Evolutionary conservation across 345 rosid genomes (phyloP), one percentile per base, ranked within the genome.

Genomic region (Syzygium grande): DNA sequence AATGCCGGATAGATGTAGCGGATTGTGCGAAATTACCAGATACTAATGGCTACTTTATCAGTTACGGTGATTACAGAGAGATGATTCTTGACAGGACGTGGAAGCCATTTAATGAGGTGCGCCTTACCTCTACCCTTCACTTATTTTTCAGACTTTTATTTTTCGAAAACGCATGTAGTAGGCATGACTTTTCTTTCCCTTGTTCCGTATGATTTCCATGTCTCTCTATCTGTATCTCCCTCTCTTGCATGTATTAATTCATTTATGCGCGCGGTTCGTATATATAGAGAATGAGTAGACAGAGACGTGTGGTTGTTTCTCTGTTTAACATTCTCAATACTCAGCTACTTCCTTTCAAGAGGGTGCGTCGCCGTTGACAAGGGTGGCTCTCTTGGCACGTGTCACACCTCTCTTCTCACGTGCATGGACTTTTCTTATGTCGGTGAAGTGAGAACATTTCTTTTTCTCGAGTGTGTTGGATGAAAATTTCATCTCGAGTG

Each of bases 1-100:
- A 61, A 63, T 63, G 77, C 77, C 0, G 0, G 5, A 29, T 15
- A 29, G 0, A 0, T 6, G 2, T 63, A 63, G 0, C 0, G 1
- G 0, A 13, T 0, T 63, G 77, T 0, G 4, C 8, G 21, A 6
- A 29, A 13, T 59, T 59, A 59, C 30, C 3, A 2, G 0, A 52
- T 4, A 52, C 54, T 52, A 5, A 0, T 58, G 11, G 2, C 8
- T 0, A 0, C 2, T 11, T 0, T 3, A 0, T 0, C 4, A 0
- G 4, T 59, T 59, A 27, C 1, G 0, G 3, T 22, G 1, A 15
- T 15, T 65, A 65, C 2, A 30, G 11, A 29, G 78, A 16, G 41
- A 0, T 6, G 78, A 29, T 30, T 65, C 77, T 29, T 15, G 3
- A 6, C 1, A 7, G 22, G 78, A 65, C 5, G 22, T 7, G 0